Evolutionary conservation across 2,329 filamentous ascomycete genomes (phyloP), one percentile per base, ranked within the genome.

Genomic region (Sarocladium kiliense): DNA sequence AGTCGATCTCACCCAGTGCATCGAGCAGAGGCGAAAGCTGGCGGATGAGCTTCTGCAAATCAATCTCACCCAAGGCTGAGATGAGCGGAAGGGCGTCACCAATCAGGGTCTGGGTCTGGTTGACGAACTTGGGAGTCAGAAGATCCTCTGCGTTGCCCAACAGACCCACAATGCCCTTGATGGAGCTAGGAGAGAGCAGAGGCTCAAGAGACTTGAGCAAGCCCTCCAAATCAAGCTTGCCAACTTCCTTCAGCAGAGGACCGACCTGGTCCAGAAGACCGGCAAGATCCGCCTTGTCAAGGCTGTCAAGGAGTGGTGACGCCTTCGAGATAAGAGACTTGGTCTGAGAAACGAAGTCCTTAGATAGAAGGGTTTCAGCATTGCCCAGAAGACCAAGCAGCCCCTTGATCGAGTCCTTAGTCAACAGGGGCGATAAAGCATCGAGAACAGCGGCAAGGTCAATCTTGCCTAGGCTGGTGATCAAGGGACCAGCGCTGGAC

Each of bases 21-120:
- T 65, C 62, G 3, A 71, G 61, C 1, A 71, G 58, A 1, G 67
- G 68, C 26, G 60, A 59, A 1, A 69, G 57, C 21, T 68, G 65
- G 11, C 59, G 54, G 41, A 70, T 58, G 34, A 71, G 65, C 12
- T 65, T 64, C 56, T 64, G 62, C 7, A 75, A 58, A 51, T 75
- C 68, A 3, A 74, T 65, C 0, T 61, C 57, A 2, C 65, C 64
- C 1, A 76, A 64, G 0, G 70, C 68, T 1, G 62, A 64, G 3
- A 75, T 58, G 1, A 76, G 59, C 0, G 71, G 72, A 7, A 68
- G 66, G 6, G 71, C 71, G 1, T 64, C 69, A 1, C 61, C 63
- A 27, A 73, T 68, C 3, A 73, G 65, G 1, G 58, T 59, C 3
- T 66, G 60, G 0, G 65, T 66, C 21, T 68, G 61, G 7, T 67